Conservation (phyloP, 176 grass and related monocot species). For the Ensete ventricosum region DNA sequence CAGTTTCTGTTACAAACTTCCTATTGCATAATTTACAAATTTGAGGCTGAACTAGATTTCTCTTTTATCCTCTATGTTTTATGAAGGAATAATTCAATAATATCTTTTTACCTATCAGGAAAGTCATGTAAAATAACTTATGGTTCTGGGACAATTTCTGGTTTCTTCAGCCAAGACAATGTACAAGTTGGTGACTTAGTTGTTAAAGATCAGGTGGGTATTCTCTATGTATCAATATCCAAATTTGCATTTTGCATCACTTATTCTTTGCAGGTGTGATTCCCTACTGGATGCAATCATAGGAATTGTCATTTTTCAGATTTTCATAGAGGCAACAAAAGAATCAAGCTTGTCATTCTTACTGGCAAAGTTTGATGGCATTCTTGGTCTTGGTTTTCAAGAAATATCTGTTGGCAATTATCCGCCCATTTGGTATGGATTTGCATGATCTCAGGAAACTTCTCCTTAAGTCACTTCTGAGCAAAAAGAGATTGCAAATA, state of each 20-base stretch:
- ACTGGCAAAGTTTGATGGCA: slow-evolving; percentile 80
- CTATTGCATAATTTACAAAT: background rate
- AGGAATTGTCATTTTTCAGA: slow-evolving; percentile 26
- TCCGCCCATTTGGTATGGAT: slow-evolving; percentile 61
- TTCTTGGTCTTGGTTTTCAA: slow-evolving; percentile 87
- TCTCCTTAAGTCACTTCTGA: background rate
- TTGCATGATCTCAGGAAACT: background rate
- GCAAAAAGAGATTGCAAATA: background rate
- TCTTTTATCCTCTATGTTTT: background rate
- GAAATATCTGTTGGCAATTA: slow-evolving; percentile 71
- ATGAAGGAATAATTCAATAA: background rate
- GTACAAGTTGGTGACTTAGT: slow-evolving; percentile 65
- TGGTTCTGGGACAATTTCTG: slow-evolving; percentile 69
- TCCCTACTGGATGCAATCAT: background rate
- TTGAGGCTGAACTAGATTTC: background rate
- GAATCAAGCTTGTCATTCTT: slow-evolving; percentile 61
- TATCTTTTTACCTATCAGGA: slow-evolving; percentile 30
- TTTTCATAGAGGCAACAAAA: slow-evolving; percentile 75
- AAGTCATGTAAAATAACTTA: slow-evolving; percentile 74
- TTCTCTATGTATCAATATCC: slow-evolving; percentile 3
- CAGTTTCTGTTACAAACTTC: background rate
- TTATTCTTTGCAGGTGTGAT: background rate
- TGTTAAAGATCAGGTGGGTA: slow-evolving; percentile 51
- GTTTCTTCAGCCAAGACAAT: slow-evolving; percentile 85
- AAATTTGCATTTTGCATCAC: background rate